Conservation (phyloP, 2,329 filamentous ascomycete species). For the Phyllosticta capitalensis region DNA sequence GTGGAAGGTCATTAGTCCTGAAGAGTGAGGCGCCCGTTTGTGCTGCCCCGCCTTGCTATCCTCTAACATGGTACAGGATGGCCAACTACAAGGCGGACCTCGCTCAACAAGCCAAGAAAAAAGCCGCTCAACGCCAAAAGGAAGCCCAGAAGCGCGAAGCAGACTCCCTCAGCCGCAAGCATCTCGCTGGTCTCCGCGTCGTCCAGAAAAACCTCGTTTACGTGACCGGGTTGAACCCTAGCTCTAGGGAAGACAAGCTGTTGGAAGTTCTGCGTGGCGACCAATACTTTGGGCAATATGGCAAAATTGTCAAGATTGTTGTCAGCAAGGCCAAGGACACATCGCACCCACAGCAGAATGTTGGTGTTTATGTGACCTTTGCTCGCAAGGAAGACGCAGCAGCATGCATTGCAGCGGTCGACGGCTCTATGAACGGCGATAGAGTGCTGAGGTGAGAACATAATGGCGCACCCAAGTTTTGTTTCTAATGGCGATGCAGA, state of each 20-base stretch:
- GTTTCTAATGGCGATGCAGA: constrained; percentile 25
- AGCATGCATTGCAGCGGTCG: constrained; percentile 81
- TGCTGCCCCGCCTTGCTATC: constrained; percentile 1
- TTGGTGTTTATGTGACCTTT: constrained; percentile 98
- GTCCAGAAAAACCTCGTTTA: constrained; percentile 99
- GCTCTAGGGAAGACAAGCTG: constrained; percentile 83
- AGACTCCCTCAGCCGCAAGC: constrained; percentile 90
- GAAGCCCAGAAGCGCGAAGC: constrained; percentile 94
- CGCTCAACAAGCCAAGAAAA: constrained; percentile 80
- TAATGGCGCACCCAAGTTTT: neutral
- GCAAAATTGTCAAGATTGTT: constrained; percentile 96
- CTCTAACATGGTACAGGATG: constrained; percentile 42
- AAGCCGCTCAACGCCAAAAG: constrained; percentile 80
- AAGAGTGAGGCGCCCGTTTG: constrained; percentile 61
- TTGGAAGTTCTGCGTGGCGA: constrained; percentile 81
- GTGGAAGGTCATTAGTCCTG: constrained; percentile 87
- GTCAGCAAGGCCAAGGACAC: constrained; percentile 89
- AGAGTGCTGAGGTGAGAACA: constrained; percentile 66
- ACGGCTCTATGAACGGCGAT: constrained; percentile 86
- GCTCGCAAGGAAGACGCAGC: constrained; percentile 83
- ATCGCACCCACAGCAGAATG: constrained; percentile 62
- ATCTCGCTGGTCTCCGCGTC: constrained; percentile 86
- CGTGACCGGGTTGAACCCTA: constrained; percentile 87
- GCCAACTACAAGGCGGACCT: constrained; percentile 68
- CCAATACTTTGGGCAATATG: constrained; percentile 97